Conservation (phyloP, 2,329 filamentous ascomycete species). For the Ascochyta pisi region DNA sequence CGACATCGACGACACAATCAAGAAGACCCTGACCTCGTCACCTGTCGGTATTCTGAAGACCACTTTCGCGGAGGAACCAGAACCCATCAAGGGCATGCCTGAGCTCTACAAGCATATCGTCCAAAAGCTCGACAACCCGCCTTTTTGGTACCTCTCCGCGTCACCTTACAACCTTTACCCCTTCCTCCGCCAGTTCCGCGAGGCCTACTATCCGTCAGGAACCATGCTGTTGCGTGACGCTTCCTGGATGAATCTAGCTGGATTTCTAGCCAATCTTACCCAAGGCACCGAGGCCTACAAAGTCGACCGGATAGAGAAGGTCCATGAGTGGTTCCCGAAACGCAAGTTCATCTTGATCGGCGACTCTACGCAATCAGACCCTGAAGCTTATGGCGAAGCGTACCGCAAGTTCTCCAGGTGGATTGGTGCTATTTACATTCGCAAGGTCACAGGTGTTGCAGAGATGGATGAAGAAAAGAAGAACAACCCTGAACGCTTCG, state of each 20-base stretch:
- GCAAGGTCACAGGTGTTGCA: constrained; percentile 79
- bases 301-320: constrained; percentile 76
- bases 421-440: constrained; percentile 84
- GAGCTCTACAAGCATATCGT: constrained; percentile 77
- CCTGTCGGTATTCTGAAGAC: constrained; percentile 80
- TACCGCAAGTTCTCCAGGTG: constrained; percentile 73
- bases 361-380: constrained; percentile 90
- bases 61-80: constrained; percentile 80
- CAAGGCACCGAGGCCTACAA: constrained; percentile 87
- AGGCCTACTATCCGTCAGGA: constrained; percentile 74
- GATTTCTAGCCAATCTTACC: constrained; percentile 79
- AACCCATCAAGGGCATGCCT: constrained; percentile 80
- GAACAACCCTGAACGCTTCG: constrained; percentile 71
- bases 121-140: constrained; percentile 62
- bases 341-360: constrained; percentile 84
- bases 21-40: constrained; percentile 82
- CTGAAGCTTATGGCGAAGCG: constrained; percentile 86
- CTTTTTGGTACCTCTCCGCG: constrained; percentile 93
- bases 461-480: constrained; percentile 78
- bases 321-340: constrained; percentile 79
- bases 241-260: constrained; percentile 83
- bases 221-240: constrained; percentile 85
- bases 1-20: constrained; percentile 96
- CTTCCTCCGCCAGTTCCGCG: constrained; percentile 78
- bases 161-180: constrained; percentile 95